phyloP scores from a whole-genome alignment of 192 early-diverging fungal genomes.

The Obelidium mucronatum region DNA sequence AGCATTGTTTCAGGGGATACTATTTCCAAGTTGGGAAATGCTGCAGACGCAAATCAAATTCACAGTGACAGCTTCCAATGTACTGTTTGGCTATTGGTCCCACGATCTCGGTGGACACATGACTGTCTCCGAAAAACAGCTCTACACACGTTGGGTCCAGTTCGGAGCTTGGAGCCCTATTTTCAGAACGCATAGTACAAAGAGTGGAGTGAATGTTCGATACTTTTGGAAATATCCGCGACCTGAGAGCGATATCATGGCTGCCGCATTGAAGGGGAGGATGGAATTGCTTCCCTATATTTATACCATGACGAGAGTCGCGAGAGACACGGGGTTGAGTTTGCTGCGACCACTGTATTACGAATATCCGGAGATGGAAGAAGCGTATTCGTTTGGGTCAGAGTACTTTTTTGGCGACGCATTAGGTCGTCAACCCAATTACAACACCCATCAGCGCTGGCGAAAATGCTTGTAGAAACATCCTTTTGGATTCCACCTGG shows the following conservation, averaged over 20 bases:
- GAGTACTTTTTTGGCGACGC: conserved; percentile 15
- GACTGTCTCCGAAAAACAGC: conserved; percentile 1
- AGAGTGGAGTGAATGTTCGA: conserved; percentile 5
- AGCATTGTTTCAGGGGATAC: conserved; percentile 16
- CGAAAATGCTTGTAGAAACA: neutral
- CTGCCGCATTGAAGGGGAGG: neutral
- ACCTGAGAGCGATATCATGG: conserved; percentile 7
- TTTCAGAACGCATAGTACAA: conserved; percentile 13
- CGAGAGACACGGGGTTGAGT: conserved; percentile 1
- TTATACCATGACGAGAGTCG: conserved; percentile 9
- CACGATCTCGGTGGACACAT: conserved; percentile 15
- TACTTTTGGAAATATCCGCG: conserved; percentile 26
- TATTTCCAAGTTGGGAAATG: conserved; percentile 18
- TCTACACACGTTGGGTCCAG: conserved; percentile 17
- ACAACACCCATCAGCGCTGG: neutral
- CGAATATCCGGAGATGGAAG: conserved; percentile 13
- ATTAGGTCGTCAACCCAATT: conserved; percentile 1
- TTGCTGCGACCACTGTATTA: conserved; percentile 10
- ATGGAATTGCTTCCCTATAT: conserved; percentile 17
- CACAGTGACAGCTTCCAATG: conserved; percentile 13
- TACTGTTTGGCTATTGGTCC: conserved; percentile 20
- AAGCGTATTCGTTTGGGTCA: conserved; percentile 5
- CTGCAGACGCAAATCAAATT: conserved; percentile 5
- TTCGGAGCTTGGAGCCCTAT: conserved; percentile 17
- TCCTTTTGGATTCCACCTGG: conserved; percentile 11